Evolutionary conservation across 2,329 filamentous ascomycete species (phyloP), one percentile per base, ranked within the genome.

Genomic region (Pseudocercospora eumusae): DNA sequence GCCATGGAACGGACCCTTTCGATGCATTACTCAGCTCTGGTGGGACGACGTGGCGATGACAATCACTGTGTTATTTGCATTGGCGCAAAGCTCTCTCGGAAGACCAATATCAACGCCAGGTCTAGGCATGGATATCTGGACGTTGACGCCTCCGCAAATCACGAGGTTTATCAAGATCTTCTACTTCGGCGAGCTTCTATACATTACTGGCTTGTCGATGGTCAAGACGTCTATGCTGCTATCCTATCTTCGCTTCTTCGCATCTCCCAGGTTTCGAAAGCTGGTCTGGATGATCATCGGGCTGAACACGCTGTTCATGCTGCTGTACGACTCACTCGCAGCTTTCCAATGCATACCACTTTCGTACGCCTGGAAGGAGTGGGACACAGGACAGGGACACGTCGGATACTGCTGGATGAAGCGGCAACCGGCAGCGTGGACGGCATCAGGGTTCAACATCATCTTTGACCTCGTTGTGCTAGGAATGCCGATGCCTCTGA

Each of bases 21-120:
- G 59, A 31, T 57, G 55, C 15, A 45, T 57, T 8, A 57, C 55
- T 21, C 61, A 60, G 27, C 53, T 66, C 2, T 64, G 66, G 58
- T 68, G 66, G 66, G 66, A 68, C 47, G 66, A 68, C 42, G 60
- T 61, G 7, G 58, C 62, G 1, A 64, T 68, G 33, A 57, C 55
- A 6, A 45, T 66, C 21, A 64, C 60, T 20, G 50, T 68, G 44
- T 21, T 60, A 13, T 53, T 66, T 15, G 52, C 61, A 28, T 56
- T 64, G 20, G 55, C 40, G 21, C 36, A 57, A 20, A 47, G 20
- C 23, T 36, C 9, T 18, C 18, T 31, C 10, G 23, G 27, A n/a
- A 42, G 25, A 6, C 33, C 45, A 13, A 25, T 33, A 10, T 57
- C 52, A 13, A 57, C 66, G 7, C 40, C 60, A 8, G 70, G 70